Conservation (phyloP, 305 asterid genomes). For the Plantago coronopus region DNA sequence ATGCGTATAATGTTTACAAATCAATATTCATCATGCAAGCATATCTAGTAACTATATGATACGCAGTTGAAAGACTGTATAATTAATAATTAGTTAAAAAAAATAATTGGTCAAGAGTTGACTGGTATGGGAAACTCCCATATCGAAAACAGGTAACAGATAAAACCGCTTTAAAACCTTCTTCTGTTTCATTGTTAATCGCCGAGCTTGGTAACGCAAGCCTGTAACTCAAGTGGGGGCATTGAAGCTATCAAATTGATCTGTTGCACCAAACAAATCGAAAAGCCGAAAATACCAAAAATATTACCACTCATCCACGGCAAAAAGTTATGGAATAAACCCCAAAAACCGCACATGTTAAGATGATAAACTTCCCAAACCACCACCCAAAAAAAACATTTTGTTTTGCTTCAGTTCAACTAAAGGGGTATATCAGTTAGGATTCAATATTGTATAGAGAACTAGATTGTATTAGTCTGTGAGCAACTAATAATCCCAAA, state of each 20-base stretch:
- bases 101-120: too few species aligned
- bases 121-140: background rate
- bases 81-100: too few species aligned
- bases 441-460: too few species aligned
- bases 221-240: slow-evolving; percentile 6
- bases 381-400: background rate
- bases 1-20: too few species aligned
- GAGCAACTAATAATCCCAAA: too few species aligned
- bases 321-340: background rate
- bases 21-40: too few species aligned
- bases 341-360: background rate
- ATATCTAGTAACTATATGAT: too few species aligned
- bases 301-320: background rate
- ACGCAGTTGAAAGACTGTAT: too few species aligned
- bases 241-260: background rate
- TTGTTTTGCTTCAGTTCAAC: too few species aligned
- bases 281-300: background rate
- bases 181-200: background rate
- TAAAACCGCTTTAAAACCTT: background rate
- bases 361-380: background rate
- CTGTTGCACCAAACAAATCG: background rate
- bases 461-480: too few species aligned
- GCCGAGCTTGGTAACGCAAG: background rate
- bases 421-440: too few species aligned
- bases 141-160: background rate